Evolutionary conservation across 2,329 filamentous ascomycete genomes (phyloP), one percentile per base, ranked within the genome.

Genomic region (Phialophora expanda): DNA sequence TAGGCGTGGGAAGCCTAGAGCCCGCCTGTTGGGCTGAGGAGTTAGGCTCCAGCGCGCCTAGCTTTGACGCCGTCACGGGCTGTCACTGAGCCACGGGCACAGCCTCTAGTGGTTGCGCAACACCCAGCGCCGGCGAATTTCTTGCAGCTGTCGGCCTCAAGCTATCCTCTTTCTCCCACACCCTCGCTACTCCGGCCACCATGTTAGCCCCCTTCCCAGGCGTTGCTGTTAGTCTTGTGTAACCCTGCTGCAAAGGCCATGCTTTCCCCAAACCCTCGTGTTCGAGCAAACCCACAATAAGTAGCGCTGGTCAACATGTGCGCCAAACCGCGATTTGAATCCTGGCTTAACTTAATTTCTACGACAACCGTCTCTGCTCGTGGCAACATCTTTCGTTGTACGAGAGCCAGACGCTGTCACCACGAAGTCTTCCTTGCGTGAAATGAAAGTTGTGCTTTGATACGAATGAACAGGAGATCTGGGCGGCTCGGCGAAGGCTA

Each of bases 201-300:
- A 69, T 67, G 54, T 67, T 69, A 67, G 67, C 62, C 67, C 65
- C 65, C 67, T 63, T 50, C 38, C 17, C 26, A 51, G 17, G 30
- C 20, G 44, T 38, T 28, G 34, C 48, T 28, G 30, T 51, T 67
- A 64, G 62, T 56, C 57, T 64, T 67, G 67, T 69, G 65, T 67
- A 63, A 69, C 67, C 55, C 12, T 69, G 58, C 67, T 65, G 64
- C 64, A 63, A 58, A 22, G 22, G n/a, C 24, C 34, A 30, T 20
- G 30, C 20, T 50, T 65, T 50, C 32, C 56, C 57, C 50, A 44
- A 50, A 24, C 38, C 44, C 58, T 61, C 22, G 38, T 44, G 28
- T 34, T 46, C 22, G 32, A 32, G 20, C n/a, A 62, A 56, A 30
- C 51, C 50, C 51, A 30, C 30, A 26, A 12, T 38, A 26, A 51